phyloP scores from a whole-genome alignment of 495 filamentous ascomycete species.

The Cudoniella acicularis region DNA sequence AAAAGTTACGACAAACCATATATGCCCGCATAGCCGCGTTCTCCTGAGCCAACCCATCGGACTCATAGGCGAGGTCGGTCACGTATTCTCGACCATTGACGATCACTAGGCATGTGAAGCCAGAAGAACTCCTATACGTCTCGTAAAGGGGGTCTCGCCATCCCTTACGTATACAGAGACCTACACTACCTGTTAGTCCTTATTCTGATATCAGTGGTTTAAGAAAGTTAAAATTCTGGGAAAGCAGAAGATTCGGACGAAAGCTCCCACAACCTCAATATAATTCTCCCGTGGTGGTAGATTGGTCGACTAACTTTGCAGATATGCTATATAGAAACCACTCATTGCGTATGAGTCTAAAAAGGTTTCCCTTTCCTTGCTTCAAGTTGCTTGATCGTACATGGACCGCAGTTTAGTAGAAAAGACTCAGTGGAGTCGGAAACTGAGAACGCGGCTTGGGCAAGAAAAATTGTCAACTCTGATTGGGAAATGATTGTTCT shows the following conservation, averaged over 20 bases:
- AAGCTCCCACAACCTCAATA: slow-evolving; percentile 7
- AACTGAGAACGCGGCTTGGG: too few species aligned
- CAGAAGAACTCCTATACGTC: slow-evolving; percentile 64
- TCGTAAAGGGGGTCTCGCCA: slow-evolving; percentile 94
- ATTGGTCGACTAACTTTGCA: slow-evolving; percentile 52
- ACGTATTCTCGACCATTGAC: slow-evolving; percentile 97
- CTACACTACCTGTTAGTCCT: slow-evolving; percentile 55
- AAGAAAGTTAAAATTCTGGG: slow-evolving; percentile 3
- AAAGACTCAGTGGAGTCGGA: too few species aligned
- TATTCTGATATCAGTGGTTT: slow-evolving; percentile 22
- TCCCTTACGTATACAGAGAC: slow-evolving; percentile 90
- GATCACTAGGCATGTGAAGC: slow-evolving; percentile 85
- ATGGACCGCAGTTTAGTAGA: too few species aligned
- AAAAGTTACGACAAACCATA: slow-evolving; percentile 98
- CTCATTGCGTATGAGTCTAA: too few species aligned
- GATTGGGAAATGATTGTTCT: too few species aligned
- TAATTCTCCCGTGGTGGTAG: slow-evolving; percentile 11
- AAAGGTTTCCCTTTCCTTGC: too few species aligned
- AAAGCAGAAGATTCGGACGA: slow-evolving; percentile 11
- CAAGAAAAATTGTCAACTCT: too few species aligned
- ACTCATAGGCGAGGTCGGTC: slow-evolving; percentile 79
- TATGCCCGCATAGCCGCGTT: slow-evolving; percentile 96
- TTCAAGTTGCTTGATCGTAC: too few species aligned
- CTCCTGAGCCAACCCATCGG: slow-evolving; percentile 80
- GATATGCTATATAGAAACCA: slow-evolving; percentile 61